Evolutionary conservation across 345 rosid species (phyloP).

Genomic region (Camelina hispida): DNA sequence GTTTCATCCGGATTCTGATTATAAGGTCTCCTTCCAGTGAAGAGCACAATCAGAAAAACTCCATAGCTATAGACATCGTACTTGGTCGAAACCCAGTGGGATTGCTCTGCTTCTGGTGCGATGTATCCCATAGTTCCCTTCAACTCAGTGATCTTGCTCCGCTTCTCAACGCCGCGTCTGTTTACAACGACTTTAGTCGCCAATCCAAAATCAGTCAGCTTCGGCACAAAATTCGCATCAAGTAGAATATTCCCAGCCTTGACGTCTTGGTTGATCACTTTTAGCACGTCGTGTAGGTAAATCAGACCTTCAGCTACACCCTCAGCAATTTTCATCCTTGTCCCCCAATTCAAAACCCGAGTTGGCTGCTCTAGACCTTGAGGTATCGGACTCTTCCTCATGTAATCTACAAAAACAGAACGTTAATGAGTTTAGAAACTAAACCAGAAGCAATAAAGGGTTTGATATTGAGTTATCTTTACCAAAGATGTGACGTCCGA

Average conservation of each 20-base stretch:
- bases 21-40: conserved; percentile 69
- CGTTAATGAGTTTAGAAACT: neutral
- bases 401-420: conserved; percentile 4
- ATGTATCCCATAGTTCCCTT: conserved; percentile 85
- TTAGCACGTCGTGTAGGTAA: conserved; percentile 63
- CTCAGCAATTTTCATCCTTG: conserved; percentile 71
- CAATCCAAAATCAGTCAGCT: conserved; percentile 65
- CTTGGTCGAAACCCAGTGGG: conserved; percentile 61
- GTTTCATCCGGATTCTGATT: conserved; percentile 41
- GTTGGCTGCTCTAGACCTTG: neutral
- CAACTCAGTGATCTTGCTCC: conserved; percentile 52
- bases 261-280: conserved; percentile 67
- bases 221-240: conserved; percentile 49
- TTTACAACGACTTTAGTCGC: conserved; percentile 48
- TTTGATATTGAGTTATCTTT: conserved; percentile 1
- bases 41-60: conserved; percentile 66
- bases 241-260: conserved; percentile 74
- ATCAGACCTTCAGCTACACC: conserved; percentile 73
- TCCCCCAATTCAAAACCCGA: conserved; percentile 58
- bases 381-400: neutral
- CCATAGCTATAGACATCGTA: conserved; percentile 87
- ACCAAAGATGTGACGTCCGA: conserved; percentile 70
- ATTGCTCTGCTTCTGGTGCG: conserved; percentile 41
- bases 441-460: neutral
- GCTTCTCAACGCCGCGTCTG: conserved; percentile 56